phyloP scores from a whole-genome alignment of 495 filamentous ascomycete species.

The Margaritispora aquatica region DNA sequence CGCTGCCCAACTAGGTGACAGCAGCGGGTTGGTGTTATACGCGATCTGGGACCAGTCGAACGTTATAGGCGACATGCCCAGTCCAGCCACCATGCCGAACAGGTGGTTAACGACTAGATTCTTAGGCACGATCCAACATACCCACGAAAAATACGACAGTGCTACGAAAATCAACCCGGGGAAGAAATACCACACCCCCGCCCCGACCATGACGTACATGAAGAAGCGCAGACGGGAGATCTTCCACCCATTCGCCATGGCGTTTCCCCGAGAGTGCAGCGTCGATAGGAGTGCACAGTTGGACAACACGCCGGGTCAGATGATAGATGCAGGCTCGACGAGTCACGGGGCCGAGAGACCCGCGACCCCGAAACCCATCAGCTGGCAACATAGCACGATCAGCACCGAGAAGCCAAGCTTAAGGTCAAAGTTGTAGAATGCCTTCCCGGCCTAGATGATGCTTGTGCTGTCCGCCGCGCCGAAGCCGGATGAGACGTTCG shows the following conservation, averaged over 20 bases:
- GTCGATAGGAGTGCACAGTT: slow-evolving; percentile 35
- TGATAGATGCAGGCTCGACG: slow-evolving; percentile 62
- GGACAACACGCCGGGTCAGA: slow-evolving; percentile 54
- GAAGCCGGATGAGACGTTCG: slow-evolving; percentile 41
- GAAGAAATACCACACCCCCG: slow-evolving; percentile 54
- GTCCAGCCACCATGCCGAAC: slow-evolving; percentile 56
- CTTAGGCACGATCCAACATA: slow-evolving; percentile 52
- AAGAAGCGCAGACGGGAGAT: slow-evolving; percentile 59
- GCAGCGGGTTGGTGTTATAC: slow-evolving; percentile 34
- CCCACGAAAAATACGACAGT: slow-evolving; percentile 54
- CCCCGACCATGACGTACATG: slow-evolving; percentile 52
- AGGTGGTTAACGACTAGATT: slow-evolving; percentile 63
- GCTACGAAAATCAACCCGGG: slow-evolving; percentile 50
- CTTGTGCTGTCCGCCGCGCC: slow-evolving; percentile 43
- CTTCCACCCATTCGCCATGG: slow-evolving; percentile 50
- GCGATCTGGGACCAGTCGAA: slow-evolving; percentile 27
- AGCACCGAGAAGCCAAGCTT: slow-evolving; percentile 35
- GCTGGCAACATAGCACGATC: slow-evolving; percentile 61
- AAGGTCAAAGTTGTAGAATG: slow-evolving; percentile 26
- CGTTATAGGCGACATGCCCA: slow-evolving; percentile 48
- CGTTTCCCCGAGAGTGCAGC: slow-evolving; percentile 31
- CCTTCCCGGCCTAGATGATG: slow-evolving; percentile 36
- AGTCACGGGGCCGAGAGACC: slow-evolving; percentile 61
- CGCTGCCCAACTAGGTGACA: slow-evolving; percentile 31
- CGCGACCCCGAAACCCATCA: slow-evolving; percentile 67